phyloP scores from a whole-genome alignment of 83 land plant species.

The Picea abies region DNA sequence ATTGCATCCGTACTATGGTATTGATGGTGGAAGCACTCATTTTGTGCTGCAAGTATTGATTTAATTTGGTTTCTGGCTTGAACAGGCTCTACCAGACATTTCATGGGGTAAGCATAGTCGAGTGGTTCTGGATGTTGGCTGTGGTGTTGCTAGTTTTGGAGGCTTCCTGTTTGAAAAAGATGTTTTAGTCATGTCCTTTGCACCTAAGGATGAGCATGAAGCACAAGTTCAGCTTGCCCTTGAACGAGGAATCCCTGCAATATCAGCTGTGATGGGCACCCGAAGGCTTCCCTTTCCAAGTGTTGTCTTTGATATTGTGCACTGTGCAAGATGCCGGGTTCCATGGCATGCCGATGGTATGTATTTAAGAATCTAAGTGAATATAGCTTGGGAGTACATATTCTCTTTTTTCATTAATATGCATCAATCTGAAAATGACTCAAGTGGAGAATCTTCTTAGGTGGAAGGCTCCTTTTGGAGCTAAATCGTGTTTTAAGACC shows the following conservation, averaged over 20 bases:
- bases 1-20: too few relatives aligned
- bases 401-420: background rate
- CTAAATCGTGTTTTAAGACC: conserved; percentile 71
- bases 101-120: conserved; percentile 79
- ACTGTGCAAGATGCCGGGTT: conserved; percentile 64
- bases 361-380: background rate
- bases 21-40: too few relatives aligned
- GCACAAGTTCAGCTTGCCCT: conserved; percentile 60
- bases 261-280: conserved; percentile 69
- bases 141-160: conserved; percentile 92
- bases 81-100: conserved; percentile 62
- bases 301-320: conserved; percentile 55
- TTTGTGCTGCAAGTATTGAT: too few relatives aligned
- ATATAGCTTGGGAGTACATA: background rate
- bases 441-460: conserved; percentile 24
- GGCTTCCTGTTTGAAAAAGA: conserved; percentile 74
- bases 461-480: conserved; percentile 78
- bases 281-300: conserved; percentile 59
- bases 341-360: conserved; percentile 75
- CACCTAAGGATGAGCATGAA: conserved; percentile 61
- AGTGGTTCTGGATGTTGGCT: conserved; percentile 78
- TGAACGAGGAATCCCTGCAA: conserved; percentile 64
- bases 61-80: background rate
- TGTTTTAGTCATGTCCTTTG: conserved; percentile 63
- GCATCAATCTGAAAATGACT: background rate